These are phyloP conservation scores for Calonectria henricotiae DNA, from an alignment of 2,329 filamentous ascomycete species.

Conservation along the genomic window DNA sequence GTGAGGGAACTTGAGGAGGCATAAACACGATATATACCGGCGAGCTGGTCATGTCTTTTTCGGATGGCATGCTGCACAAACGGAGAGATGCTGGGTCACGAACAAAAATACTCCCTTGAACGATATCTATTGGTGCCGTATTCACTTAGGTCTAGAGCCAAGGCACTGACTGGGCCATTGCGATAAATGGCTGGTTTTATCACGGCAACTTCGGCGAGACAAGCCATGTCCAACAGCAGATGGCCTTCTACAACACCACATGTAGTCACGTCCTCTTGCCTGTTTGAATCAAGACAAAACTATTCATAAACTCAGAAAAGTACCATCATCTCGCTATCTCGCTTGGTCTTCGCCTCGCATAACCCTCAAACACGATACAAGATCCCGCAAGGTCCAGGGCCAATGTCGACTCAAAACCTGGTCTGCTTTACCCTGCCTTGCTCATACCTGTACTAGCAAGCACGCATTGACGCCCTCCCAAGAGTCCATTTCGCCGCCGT, in stretches of 20 bases:
- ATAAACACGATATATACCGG: conserved; percentile 15
- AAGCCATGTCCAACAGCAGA: conserved; percentile 25
- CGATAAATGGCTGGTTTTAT: conserved; percentile 21
- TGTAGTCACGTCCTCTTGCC: conserved; percentile 35
- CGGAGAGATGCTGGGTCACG: conserved; percentile 18
- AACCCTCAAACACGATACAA: conserved; percentile 43
- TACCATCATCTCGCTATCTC: conserved; percentile 44
- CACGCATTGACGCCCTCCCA: conserved; percentile 19
- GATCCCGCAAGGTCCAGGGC: conserved; percentile 34
- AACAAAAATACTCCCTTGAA: conserved; percentile 12
- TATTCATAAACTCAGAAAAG: conserved; percentile 46
- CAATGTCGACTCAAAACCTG: conserved; percentile 35
- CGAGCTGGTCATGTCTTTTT: conserved; percentile 22
- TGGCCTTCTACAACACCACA: conserved; percentile 35
- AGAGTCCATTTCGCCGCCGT: conserved; percentile 29
- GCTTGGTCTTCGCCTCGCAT: conserved; percentile 30
- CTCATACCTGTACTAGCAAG: conserved; percentile 27
- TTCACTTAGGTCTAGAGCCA: conserved; percentile 34
- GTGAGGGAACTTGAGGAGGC: conserved; percentile 29
- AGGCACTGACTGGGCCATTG: background rate
- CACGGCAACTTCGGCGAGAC: conserved; percentile 21
- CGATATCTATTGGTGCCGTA: conserved; percentile 34
- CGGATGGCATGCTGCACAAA: conserved; percentile 25
- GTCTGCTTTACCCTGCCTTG: conserved; percentile 15
- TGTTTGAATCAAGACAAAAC: conserved; percentile 47